These are phyloP conservation scores for Crataegus laevigata DNA, from an alignment of 306 rosid species.

Conservation along the genomic window DNA sequence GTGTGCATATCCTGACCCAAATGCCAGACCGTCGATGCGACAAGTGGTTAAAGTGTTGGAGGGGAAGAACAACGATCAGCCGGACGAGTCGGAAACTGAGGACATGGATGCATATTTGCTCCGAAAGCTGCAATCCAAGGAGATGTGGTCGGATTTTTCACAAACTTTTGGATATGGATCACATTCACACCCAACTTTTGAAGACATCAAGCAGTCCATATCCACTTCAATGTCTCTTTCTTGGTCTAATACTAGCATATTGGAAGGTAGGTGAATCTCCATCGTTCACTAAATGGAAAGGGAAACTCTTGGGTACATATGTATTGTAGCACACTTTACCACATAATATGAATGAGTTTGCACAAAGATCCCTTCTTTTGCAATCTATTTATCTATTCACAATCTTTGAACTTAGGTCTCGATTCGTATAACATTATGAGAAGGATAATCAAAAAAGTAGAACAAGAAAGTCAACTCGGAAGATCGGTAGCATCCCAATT, in stretches of 20 bases:
- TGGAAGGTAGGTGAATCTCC: slow-evolving; percentile 46
- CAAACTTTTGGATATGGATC: slow-evolving; percentile 21
- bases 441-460: no score
- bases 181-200: slow-evolving; percentile 57
- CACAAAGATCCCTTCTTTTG: not conserved
- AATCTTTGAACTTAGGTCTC: not conserved
- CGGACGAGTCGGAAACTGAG: slow-evolving; percentile 37
- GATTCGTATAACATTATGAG: no score
- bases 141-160: slow-evolving; percentile 31
- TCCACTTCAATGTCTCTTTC: slow-evolving; percentile 49
- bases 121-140: slow-evolving; percentile 34
- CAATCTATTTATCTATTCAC: not conserved
- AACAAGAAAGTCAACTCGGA: no score
- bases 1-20: slow-evolving; percentile 66
- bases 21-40: slow-evolving; percentile 66
- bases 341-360: not conserved
- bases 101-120: slow-evolving; percentile 47
- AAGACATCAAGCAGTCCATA: slow-evolving; percentile 34
- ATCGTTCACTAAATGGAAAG: not conserved
- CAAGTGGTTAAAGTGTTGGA: slow-evolving; percentile 61
- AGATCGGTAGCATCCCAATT: no score
- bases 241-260: slow-evolving; percentile 29
- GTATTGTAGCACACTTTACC: not conserved
- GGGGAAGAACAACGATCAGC: slow-evolving; percentile 40
- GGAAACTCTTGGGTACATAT: not conserved